Evolutionary conservation across 2,329 filamentous ascomycete species (phyloP), one percentile per base, ranked within the genome.

Genomic region (Pyrenophora tritici-repentis): DNA sequence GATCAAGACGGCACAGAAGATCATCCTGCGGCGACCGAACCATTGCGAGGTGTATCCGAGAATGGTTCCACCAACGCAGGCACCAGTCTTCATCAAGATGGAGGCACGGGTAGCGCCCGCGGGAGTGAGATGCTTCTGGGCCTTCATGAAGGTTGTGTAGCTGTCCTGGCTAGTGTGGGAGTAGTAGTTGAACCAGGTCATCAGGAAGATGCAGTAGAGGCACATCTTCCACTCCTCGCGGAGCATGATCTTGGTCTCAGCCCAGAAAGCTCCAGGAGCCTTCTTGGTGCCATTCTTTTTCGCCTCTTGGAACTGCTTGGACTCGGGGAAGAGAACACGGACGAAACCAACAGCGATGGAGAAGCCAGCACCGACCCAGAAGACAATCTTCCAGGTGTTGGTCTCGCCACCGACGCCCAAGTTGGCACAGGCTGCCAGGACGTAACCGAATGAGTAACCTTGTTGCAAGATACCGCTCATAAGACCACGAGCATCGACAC

Each of bases 391-490:
- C 88, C 87, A 92, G 36, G 80, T 83, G 2, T 88, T 78, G 1
- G 76, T 76, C 3, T 62, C 76, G 9, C 82, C 86, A 26, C 88
- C 87, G 13, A 91, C 86, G 41, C 86, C 87, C 34, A 91, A 82
- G 59, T 89, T 91, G 63, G 84, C 85, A 65, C 85, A 88, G 2
- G 89, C 89, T 5, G 90, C 90, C 56, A 91, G 80, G 34, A 94
- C 84, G 66, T 93, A 93, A 26, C 90, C 90, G 57, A 91, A 82
- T 0, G 87, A 87, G 69, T 91, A 92, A 2, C 90, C 90, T 72
- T 91, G 89, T 65, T 94, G 90, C 14, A 93, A 75, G 42, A 94
- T 88, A 46, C 90, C 90, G 12, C 86, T 90, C 83, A 94, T 89
- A 32, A 94, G 78, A 61, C 90, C 90, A 69, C 90, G 82, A 6